Evolutionary conservation across 345 rosid species (phyloP).

Genomic region (Salix koriyanagi): DNA sequence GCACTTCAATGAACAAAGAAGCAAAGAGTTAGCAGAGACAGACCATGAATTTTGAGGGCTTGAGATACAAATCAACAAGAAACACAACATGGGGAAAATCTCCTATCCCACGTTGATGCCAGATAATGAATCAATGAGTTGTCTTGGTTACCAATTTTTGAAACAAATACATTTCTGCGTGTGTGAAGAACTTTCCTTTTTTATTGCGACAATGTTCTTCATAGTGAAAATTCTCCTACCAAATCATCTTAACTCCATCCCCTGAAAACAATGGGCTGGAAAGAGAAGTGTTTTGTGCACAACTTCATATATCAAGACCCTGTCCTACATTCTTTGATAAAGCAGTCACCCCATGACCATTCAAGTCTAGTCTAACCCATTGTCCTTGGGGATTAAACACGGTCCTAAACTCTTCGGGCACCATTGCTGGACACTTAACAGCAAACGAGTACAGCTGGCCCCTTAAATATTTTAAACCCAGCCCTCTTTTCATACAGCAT

Average conservation of each 20-base stretch:
- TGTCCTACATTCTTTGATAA: background rate
- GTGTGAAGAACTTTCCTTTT: background rate
- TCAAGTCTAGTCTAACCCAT: too few species aligned
- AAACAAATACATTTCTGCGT: background rate
- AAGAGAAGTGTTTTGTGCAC: background rate
- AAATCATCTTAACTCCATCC: background rate
- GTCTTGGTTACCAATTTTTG: background rate
- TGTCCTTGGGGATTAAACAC: background rate
- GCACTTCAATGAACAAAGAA: slow-evolving; percentile 8
- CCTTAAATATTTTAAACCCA: background rate
- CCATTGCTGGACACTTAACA: background rate
- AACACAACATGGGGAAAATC: background rate
- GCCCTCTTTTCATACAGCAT: background rate
- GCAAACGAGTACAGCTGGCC: background rate
- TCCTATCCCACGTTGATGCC: background rate
- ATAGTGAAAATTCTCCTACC: background rate
- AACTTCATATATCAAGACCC: background rate
- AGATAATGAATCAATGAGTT: background rate
- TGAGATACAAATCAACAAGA: background rate
- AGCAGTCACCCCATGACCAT: too few species aligned
- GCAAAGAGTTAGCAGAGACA: background rate
- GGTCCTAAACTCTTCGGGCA: background rate
- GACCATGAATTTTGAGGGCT: background rate
- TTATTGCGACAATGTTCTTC: background rate
- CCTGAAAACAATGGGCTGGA: background rate